Evolutionary conservation across 352 stramenopile genomes (phyloP).

Genomic region (Phytopythium vexans): DNA sequence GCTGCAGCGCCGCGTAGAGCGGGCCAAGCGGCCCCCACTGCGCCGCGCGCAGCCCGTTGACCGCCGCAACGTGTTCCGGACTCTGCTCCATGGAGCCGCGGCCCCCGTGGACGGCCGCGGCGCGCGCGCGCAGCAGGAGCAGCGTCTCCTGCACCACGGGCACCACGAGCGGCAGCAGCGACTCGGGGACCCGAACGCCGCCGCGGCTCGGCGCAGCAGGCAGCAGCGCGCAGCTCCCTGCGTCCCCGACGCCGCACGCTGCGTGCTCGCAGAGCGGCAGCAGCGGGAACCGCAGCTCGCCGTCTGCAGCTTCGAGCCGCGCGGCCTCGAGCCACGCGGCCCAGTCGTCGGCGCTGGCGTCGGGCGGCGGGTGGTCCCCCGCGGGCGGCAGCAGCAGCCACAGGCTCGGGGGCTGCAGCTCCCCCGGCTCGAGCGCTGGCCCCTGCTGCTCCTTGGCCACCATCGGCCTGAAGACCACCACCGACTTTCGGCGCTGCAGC

Average conservation of each 20-base stretch:
- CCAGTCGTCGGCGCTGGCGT: slow-evolving; percentile 38
- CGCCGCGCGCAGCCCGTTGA: slow-evolving; percentile 19
- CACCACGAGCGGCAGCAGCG: slow-evolving; percentile 53
- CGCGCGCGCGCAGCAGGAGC: slow-evolving; percentile 54
- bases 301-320: slow-evolving; percentile 2
- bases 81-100: background rate
- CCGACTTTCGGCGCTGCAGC: too few species aligned
- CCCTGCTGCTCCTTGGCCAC: too few species aligned
- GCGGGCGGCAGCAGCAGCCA: slow-evolving; percentile 59
- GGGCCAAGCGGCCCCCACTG: slow-evolving; percentile 51
- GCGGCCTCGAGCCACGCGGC: slow-evolving; percentile 27
- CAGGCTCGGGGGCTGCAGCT: slow-evolving; percentile 45
- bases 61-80: background rate
- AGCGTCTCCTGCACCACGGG: slow-evolving; percentile 64
- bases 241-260: slow-evolving; percentile 10
- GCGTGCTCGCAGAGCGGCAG: slow-evolving; percentile 63
- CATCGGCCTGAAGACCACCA: too few species aligned
- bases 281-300: slow-evolving; percentile 49
- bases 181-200: slow-evolving; percentile 28
- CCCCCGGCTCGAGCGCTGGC: slow-evolving; percentile 1
- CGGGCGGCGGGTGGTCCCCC: slow-evolving; percentile 23
- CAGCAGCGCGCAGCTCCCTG: slow-evolving; percentile 15
- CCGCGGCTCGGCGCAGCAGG: slow-evolving; percentile 11
- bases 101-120: slow-evolving; percentile 21
- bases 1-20: slow-evolving; percentile 60